Evolutionary conservation across 352 stramenopile genomes (phyloP).

Genomic region (Nothophytophthora sp.): DNA sequence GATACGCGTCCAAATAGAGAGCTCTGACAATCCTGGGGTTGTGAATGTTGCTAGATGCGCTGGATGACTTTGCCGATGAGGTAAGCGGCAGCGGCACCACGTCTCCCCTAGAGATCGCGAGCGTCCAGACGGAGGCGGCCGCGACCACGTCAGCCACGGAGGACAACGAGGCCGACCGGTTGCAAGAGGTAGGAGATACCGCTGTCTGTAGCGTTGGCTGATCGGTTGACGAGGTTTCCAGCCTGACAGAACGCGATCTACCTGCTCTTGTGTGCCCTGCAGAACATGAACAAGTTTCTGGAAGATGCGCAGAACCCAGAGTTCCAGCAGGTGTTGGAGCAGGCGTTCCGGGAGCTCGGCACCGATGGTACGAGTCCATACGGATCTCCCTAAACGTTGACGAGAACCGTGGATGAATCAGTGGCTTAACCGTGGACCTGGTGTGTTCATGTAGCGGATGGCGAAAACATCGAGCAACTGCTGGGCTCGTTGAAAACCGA

Average conservation of each 20-base stretch:
- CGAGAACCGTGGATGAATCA: not conserved
- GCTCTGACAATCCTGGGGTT: too few relatives aligned
- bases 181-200: conserved; percentile 64
- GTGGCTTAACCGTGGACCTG: not conserved
- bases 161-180: conserved; percentile 54
- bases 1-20: too few relatives aligned
- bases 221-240: not conserved
- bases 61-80: conserved; percentile 85
- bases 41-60: conserved; percentile 56
- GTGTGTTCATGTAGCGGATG: conserved; percentile 35
- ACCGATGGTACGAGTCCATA: conserved; percentile 55
- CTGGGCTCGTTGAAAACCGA: conserved; percentile 62
- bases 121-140: conserved; percentile 44
- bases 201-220: too few relatives aligned
- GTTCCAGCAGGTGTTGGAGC: conserved; percentile 86
- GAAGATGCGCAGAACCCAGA: conserved; percentile 86
- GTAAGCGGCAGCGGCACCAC: conserved; percentile 21
- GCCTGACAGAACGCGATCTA: conserved; percentile 1
- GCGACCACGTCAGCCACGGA: conserved; percentile 46
- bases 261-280: not conserved
- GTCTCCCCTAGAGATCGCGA: conserved; percentile 36
- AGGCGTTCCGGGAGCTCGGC: conserved; percentile 85
- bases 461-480: conserved; percentile 71
- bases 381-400: too few relatives aligned
- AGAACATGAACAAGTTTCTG: conserved; percentile 88